phyloP scores from a whole-genome alignment of 441 rosid species.

The Jatropha multifida region DNA sequence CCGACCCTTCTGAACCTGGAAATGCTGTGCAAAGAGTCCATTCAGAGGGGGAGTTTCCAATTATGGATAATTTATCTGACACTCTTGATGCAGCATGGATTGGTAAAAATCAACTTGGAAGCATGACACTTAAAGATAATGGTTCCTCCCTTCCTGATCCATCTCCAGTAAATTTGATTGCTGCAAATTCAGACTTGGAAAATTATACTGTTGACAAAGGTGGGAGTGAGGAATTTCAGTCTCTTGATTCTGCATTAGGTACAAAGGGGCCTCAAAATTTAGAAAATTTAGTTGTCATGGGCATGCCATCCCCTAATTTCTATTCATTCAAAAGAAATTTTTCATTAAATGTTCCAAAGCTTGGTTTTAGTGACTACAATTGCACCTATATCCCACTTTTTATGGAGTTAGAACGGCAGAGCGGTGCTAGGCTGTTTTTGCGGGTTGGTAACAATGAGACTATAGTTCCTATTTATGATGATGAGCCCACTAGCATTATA shows the following conservation, averaged over 20 bases:
- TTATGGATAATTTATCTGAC: constrained; percentile 48
- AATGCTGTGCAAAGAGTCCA: constrained; percentile 41
- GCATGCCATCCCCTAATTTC: constrained; percentile 61
- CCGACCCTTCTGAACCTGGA: constrained; percentile 41
- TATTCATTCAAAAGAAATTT: constrained; percentile 53
- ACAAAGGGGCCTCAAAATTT: constrained; percentile 30
- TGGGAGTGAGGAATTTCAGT: constrained; percentile 28
- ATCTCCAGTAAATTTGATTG: constrained; percentile 19
- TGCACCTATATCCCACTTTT: constrained; percentile 64
- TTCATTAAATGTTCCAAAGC: constrained; percentile 61
- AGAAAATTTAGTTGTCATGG: constrained; percentile 53
- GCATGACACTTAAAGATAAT: constrained; percentile 35
- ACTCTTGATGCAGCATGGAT: constrained; percentile 84
- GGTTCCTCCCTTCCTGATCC: constrained; percentile 37
- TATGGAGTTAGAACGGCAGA: constrained; percentile 58
- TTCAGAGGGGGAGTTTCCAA: constrained; percentile 63
- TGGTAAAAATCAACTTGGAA: constrained; percentile 46
- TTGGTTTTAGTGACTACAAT: constrained; percentile 54
- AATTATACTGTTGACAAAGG: constrained; percentile 20
- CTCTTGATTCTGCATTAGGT: constrained; percentile 30
- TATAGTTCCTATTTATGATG: constrained; percentile 81
- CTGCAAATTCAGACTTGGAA: constrained; percentile 26
- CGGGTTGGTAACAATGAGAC: constrained; percentile 76
- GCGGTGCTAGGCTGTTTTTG: constrained; percentile 68
- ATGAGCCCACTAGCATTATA: constrained; percentile 90